Percentiles rank a stretch among this genome's conserved stretches.
These are phyloP conservation scores for Venturia aucupariae DNA, from an alignment of 2,329 filamentous ascomycete genomes.

Conservation along the genomic window DNA sequence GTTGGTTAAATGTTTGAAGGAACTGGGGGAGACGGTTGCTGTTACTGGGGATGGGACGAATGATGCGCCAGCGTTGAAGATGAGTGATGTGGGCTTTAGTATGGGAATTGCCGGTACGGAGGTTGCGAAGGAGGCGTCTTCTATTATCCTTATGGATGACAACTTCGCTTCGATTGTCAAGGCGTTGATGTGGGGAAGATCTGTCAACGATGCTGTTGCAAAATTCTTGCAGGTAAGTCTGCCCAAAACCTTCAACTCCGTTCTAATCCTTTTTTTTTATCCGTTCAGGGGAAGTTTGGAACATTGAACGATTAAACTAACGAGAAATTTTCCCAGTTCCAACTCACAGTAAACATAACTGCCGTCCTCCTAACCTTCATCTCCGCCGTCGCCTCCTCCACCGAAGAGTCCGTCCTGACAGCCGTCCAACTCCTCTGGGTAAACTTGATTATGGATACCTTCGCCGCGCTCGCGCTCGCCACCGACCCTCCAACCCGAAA, in stretches of 20 bases:
- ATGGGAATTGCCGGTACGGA: conserved; percentile 81
- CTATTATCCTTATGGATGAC: conserved; percentile 80
- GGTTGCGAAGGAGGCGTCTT: conserved; percentile 75
- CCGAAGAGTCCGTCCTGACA: conserved; percentile 68
- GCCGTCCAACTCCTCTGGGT: conserved; percentile 94
- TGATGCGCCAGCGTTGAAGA: conserved; percentile 71
- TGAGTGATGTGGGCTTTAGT: conserved; percentile 74
- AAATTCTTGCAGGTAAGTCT: conserved; percentile 26
- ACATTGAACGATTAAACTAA: neutral
- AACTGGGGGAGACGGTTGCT: conserved; percentile 66
- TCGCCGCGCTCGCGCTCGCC: conserved; percentile 81
- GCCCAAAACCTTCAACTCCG: neutral
- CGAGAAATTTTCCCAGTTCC: conserved; percentile 43
- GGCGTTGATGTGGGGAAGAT: conserved; percentile 65
- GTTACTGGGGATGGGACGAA: conserved; percentile 81
- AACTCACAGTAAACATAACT: conserved; percentile 84
- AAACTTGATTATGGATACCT: conserved; percentile 95
- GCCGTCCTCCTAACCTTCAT: conserved; percentile 83
- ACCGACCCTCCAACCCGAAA: conserved; percentile 81
- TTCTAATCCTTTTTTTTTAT: neutral
- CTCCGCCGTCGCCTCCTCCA: conserved; percentile 62
- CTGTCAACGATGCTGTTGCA: conserved; percentile 34
- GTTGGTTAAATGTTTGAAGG: conserved; percentile 54
- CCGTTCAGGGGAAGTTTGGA: neutral
- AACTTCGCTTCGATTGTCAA: conserved; percentile 83